Percentiles rank a stretch among this genome's conserved stretches.
Conservation (phyloP, 2,329 filamentous ascomycete species). For the Xylariaceae sp. region DNA sequence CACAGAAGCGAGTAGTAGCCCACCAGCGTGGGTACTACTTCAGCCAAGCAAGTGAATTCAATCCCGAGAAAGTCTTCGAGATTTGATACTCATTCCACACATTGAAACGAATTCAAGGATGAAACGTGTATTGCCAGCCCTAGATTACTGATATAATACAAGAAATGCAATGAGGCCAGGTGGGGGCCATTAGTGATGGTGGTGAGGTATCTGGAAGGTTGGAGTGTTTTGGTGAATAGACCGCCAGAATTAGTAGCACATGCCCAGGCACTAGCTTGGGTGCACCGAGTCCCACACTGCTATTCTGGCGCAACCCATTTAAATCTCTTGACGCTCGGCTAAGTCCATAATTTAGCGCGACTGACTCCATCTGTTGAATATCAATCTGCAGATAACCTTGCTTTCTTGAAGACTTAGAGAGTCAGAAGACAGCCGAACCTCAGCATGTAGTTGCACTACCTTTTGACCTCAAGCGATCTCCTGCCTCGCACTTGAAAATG, state of each 20-base stretch:
- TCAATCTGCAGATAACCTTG: neutral
- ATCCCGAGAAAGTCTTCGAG: neutral
- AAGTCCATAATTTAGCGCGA: neutral
- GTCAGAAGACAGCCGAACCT: neutral
- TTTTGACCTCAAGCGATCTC: too few relatives aligned
- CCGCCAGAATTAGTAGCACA: too few relatives aligned
- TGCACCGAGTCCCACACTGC: too few relatives aligned
- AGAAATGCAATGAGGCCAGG: neutral
- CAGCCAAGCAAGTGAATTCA: neutral
- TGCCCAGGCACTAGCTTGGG: too few relatives aligned
- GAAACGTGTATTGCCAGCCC: neutral
- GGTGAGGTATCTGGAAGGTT: too few relatives aligned
- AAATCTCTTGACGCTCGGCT: neutral
- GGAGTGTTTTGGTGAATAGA: too few relatives aligned
- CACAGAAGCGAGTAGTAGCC: conserved; percentile 34
- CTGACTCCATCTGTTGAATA: neutral
- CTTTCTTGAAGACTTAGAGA: neutral
- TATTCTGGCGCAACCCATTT: too few relatives aligned
- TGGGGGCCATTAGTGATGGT: too few relatives aligned
- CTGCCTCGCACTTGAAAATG: neutral
- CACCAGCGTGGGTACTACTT: conserved; percentile 44
- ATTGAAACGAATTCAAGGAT: neutral
- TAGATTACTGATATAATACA: neutral
- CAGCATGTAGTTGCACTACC: neutral
- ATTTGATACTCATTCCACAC: neutral